Conservation (phyloP, 2,329 filamentous ascomycete species). For the Scedosporium apiospermum region DNA sequence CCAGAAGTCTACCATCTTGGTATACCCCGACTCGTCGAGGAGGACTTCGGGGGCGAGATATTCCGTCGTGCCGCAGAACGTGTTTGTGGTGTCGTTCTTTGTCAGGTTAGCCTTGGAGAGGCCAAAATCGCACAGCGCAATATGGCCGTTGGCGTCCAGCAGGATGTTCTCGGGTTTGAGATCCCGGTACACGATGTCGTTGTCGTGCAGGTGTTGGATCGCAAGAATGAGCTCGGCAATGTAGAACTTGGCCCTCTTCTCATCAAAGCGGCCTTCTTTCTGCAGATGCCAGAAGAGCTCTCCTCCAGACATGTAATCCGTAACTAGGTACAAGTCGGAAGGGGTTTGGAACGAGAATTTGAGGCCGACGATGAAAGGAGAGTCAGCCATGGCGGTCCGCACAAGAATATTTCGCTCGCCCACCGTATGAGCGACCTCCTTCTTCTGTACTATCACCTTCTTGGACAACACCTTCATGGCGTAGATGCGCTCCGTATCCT, state of each 20-base stretch:
- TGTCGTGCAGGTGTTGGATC: slow-evolving; percentile 88
- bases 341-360: slow-evolving; percentile 99
- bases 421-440: slow-evolving; percentile 94
- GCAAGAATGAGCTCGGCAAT: slow-evolving; percentile 95
- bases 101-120: slow-evolving; percentile 95
- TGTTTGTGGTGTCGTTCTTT: slow-evolving; percentile 96
- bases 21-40: slow-evolving; percentile 92
- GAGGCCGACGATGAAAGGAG: slow-evolving; percentile 92
- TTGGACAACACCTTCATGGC: slow-evolving; percentile 99
- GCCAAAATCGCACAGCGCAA: slow-evolving; percentile 94
- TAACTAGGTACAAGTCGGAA: slow-evolving; percentile 94
- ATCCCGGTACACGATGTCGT: slow-evolving; percentile 96
- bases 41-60: slow-evolving; percentile 94
- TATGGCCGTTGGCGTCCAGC: slow-evolving; percentile 93
- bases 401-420: slow-evolving; percentile 96
- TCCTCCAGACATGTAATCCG: slow-evolving; percentile 98
- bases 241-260: slow-evolving; percentile 94
- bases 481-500: slow-evolving; percentile 90
- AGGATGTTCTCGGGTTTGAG: slow-evolving; percentile 97
- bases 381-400: slow-evolving; percentile 89
- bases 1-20: slow-evolving; percentile 99
- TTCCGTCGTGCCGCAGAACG: slow-evolving; percentile 96
- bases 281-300: slow-evolving; percentile 98
- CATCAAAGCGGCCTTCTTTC: slow-evolving; percentile 91
- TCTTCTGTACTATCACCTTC: slow-evolving; percentile 99